A percentile compares a stretch with the other conserved stretches of the same genome.
Evolutionary conservation across 2,329 filamentous ascomycete genomes (phyloP).

Genomic region (Fusarium haematococcum): DNA sequence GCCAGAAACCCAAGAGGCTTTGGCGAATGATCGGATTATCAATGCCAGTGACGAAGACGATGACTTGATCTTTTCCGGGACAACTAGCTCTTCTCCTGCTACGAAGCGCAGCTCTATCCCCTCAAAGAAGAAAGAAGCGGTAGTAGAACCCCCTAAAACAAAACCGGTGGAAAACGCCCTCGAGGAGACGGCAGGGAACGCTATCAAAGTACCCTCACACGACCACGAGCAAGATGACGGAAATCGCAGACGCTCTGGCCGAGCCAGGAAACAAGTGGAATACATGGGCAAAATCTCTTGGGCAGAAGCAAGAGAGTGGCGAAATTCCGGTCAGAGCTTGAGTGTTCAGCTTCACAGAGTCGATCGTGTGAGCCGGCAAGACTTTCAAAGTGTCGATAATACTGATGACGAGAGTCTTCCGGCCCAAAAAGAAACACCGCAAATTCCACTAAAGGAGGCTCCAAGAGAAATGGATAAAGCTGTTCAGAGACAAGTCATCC

Average conservation of each 20-base stretch:
- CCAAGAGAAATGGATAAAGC: not conserved
- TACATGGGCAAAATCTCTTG: conserved; percentile 48
- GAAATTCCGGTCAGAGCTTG: conserved; percentile 12
- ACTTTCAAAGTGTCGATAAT: conserved; percentile 23
- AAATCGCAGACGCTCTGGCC: conserved; percentile 41
- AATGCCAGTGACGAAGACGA: conserved; percentile 41
- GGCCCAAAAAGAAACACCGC: not conserved
- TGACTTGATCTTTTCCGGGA: conserved; percentile 34
- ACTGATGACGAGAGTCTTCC: not conserved
- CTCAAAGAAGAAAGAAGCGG: not conserved
- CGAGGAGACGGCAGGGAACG: conserved; percentile 1
- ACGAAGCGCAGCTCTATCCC: not conserved
- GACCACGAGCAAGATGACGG: conserved; percentile 14
- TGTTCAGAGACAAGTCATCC: conserved; percentile 27
- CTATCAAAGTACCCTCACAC: not conserved
- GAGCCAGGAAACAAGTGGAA: conserved; percentile 45
- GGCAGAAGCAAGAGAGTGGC: conserved; percentile 36
- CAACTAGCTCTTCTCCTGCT: not conserved
- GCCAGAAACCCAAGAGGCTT: not conserved
- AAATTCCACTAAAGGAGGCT: not conserved
- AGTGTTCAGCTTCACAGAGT: conserved; percentile 26
- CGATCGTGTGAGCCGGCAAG: conserved; percentile 7
- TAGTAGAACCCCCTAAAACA: not conserved
- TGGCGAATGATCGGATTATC: conserved; percentile 5
- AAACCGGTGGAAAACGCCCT: not conserved